Percentiles rank a stretch among this genome's conserved stretches.
These are phyloP conservation scores for Eucalyptus tenuipes DNA, from an alignment of 345 rosid genomes.

Conservation along the genomic window DNA sequence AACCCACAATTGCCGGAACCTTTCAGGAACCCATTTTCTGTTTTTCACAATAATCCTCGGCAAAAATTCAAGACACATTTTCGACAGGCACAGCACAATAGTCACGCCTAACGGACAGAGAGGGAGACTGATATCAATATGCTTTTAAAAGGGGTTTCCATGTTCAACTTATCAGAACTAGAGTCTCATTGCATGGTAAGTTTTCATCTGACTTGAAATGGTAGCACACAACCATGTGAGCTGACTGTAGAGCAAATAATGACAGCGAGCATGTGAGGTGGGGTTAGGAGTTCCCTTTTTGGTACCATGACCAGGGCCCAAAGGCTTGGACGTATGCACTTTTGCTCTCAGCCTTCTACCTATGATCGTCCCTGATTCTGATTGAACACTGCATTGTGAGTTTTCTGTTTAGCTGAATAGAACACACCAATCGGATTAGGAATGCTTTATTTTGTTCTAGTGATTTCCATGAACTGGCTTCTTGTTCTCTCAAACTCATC, in stretches of 20 bases:
- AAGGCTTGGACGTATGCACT: background rate
- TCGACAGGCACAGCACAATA: background rate
- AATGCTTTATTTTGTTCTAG: background rate
- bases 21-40: background rate
- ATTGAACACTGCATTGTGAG: background rate
- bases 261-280: constrained; percentile 3
- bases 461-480: background rate
- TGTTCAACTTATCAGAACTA: background rate
- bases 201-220: background rate
- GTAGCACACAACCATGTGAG: background rate
- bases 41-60: background rate
- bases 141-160: background rate
- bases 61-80: background rate
- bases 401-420: background rate
- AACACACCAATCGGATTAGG: background rate
- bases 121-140: background rate
- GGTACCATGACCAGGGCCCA: background rate
- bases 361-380: background rate
- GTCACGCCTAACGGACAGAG: background rate
- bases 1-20: background rate
- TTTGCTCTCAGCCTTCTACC: background rate
- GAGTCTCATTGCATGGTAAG: background rate
- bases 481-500: background rate
- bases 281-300: background rate
- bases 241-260: background rate